A percentile compares a stretch with the other conserved stretches of the same genome.
These are phyloP conservation scores for Solanum paucissectum DNA, from an alignment of 257 asterid species.

Conservation along the genomic window DNA sequence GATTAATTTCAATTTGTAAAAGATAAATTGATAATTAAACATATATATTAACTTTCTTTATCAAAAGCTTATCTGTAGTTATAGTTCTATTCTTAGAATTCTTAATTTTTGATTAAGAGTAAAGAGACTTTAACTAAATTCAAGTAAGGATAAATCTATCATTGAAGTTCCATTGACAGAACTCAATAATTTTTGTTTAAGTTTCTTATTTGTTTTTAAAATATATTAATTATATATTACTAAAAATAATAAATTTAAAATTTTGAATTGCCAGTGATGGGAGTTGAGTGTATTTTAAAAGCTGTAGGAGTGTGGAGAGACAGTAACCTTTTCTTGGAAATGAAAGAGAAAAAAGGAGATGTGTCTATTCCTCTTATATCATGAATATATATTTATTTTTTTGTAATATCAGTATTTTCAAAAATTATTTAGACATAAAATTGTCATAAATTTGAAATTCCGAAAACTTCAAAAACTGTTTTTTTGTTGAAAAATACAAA, in stretches of 20 bases:
- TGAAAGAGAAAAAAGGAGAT: conserved; percentile 12
- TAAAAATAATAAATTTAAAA: neutral
- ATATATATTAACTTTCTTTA: neutral
- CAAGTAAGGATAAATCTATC: neutral
- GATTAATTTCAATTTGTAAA: neutral
- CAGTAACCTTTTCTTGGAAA: conserved; percentile 29
- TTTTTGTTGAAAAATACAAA: too few species aligned
- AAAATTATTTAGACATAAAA: too few species aligned
- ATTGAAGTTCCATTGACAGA: neutral
- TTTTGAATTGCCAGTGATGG: neutral
- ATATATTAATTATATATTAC: neutral
- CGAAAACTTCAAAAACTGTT: neutral
- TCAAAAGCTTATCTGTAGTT: neutral
- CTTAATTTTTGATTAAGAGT: neutral
- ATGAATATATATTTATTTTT: too few species aligned
- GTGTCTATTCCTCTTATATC: neutral
- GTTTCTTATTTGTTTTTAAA: neutral
- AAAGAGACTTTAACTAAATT: neutral
- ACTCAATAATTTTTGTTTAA: neutral
- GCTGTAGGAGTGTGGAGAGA: conserved; percentile 1
- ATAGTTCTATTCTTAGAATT: neutral
- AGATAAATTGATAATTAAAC: neutral
- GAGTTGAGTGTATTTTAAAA: neutral
- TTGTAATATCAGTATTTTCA: neutral
- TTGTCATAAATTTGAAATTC: neutral